phyloP scores from a whole-genome alignment of 73 alveolate species.

The Tetrahymena thermophila region DNA sequence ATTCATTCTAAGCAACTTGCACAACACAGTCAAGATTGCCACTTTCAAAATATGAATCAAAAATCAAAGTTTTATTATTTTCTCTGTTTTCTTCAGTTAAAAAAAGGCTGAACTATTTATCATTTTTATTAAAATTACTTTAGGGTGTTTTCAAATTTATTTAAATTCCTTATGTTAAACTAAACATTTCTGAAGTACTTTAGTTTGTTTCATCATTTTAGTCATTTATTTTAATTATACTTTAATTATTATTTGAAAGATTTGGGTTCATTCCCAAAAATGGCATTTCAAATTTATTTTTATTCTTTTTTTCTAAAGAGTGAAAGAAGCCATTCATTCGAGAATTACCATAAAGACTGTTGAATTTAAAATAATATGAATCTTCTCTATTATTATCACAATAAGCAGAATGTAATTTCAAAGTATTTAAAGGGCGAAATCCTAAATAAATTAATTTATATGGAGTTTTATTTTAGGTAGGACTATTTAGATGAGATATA shows the following conservation, averaged over 20 bases:
- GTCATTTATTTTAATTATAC: no score
- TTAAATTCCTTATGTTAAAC: background rate
- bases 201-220: background rate
- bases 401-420: background rate
- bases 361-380: background rate
- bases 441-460: background rate
- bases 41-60: conserved; percentile 48
- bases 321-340: background rate
- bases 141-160: background rate
- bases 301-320: background rate
- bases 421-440: background rate
- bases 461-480: background rate
- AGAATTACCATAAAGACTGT: background rate
- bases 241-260: background rate
- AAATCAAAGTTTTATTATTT: background rate
- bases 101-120: background rate
- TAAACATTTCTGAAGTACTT: background rate
- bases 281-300: background rate
- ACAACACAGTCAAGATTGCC: conserved; percentile 83
- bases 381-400: background rate
- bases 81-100: background rate
- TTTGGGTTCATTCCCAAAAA: background rate
- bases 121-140: background rate
- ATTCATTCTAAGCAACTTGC: conserved; percentile 54
- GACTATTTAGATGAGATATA: background rate